Base-by-base conservation (phyloP, 2,329 filamentous ascomycete species). In the Fusarium luffae region DNA sequence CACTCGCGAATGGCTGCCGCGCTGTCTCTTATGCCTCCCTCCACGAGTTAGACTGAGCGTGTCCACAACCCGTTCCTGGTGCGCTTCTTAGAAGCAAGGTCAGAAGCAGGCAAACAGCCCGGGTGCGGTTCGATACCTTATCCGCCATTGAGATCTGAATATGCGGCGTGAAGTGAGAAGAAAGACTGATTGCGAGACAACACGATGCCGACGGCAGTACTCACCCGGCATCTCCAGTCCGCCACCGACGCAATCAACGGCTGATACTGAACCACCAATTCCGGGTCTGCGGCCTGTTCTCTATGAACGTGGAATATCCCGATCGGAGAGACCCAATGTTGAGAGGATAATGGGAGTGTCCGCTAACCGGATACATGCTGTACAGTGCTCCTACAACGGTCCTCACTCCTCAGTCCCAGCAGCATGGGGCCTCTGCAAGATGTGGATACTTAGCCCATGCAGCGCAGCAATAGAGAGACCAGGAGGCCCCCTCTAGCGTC, bases 161-260 rank as follows among this genome's bases (percentile, higher is more conserved):
- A 40, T 44, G 23, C 56, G 40, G 44, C 41, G 42, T 30, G 41
- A 48, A 60, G 58, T 44, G 42, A 70, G 59, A 63, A 54, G 56
- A 70, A 57, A 66, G 54, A 54, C 37, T 43, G 34, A 37, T 30
- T 32, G 49, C 52, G 42, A 66, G 49, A 52, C 54, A 61, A 57
- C 19, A 44, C 42, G 62, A 72, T 75, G 73, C 73, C 73, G 73
- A 56, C 73, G 73, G 73, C 73, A 75, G 50, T 52, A 47, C 59
- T 56, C 50, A 68, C 68, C 64, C 66, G 73, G 72, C 58, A 71
- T 52, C 59, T 59, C 44, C 44, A 47, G 47, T 32, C 73, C 66
- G 73, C 73, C 73, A 75, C 73, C 73, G 72, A 75, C 73, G 73
- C 74, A 75, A 75, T 68, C 40, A 30, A 23, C 58, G 55, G 42